A percentile compares a stretch with the other conserved stretches of the same genome.
Evolutionary conservation across 768 basidiomycete species (phyloP).

Genomic region (Hydnum rufescens): DNA sequence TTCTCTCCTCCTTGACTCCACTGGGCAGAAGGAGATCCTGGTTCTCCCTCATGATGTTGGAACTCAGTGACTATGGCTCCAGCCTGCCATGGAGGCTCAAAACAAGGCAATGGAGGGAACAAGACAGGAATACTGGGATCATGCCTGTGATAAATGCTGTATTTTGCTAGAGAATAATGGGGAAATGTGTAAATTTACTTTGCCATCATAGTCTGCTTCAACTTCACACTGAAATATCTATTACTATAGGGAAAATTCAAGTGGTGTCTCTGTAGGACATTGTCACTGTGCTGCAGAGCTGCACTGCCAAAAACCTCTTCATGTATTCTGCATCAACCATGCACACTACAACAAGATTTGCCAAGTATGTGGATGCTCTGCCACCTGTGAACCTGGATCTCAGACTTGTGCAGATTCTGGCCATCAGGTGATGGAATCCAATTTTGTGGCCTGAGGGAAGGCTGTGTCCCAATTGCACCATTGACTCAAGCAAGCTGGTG

Average conservation of each 20-base stretch:
- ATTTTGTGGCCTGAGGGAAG: slow-evolving; percentile 10
- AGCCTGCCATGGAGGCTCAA: not conserved
- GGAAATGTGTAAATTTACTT: not conserved
- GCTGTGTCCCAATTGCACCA: slow-evolving; percentile 16
- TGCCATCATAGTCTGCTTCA: not conserved
- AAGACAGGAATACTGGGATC: not conserved
- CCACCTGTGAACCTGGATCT: slow-evolving; percentile 1
- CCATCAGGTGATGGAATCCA: slow-evolving; percentile 10
- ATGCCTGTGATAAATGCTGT: not conserved
- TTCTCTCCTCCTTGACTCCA: too few relatives aligned
- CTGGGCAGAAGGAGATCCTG: too few relatives aligned
- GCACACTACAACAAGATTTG: slow-evolving; percentile 7
- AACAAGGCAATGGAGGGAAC: not conserved
- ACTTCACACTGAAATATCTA: not conserved
- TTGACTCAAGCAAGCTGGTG: not conserved
- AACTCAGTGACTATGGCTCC: not conserved
- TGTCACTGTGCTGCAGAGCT: slow-evolving; percentile 17
- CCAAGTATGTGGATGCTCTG: slow-evolving; percentile 9
- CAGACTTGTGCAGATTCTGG: slow-evolving; percentile 13
- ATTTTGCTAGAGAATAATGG: not conserved
- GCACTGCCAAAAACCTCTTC: slow-evolving; percentile 13
- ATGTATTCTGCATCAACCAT: slow-evolving; percentile 12
- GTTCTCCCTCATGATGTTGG: not conserved
- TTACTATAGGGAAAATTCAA: not conserved
- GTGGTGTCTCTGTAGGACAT: slow-evolving; percentile 19